phyloP scores from a whole-genome alignment of 352 stramenopile species.

The Phytophthora constricta region DNA sequence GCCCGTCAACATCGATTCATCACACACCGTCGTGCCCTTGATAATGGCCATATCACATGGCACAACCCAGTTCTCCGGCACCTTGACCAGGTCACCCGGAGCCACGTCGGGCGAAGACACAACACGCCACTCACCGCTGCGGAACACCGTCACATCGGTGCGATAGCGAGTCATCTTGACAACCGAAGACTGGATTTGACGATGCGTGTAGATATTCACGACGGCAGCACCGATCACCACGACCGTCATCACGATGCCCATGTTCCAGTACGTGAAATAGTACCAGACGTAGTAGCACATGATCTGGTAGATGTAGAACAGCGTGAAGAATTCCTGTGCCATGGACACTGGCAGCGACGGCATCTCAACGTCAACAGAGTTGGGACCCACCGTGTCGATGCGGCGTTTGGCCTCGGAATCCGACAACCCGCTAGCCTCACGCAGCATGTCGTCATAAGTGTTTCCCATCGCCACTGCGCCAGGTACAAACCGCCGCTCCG shows the following conservation, averaged over 20 bases:
- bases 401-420: constrained; percentile 13
- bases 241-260: constrained; percentile 40
- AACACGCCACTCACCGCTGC: constrained; percentile 38
- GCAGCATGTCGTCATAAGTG: constrained; percentile 28
- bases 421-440: constrained; percentile 6
- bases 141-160: constrained; percentile 56
- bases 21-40: constrained; percentile 44
- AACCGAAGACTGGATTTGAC: constrained; percentile 35
- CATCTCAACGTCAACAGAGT: constrained; percentile 41
- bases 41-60: constrained; percentile 58
- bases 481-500: constrained; percentile 31
- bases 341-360: constrained; percentile 32
- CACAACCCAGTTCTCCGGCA: constrained; percentile 47
- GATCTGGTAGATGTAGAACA: constrained; percentile 48
- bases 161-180: constrained; percentile 47
- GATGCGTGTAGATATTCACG: constrained; percentile 48
- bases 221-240: constrained; percentile 33
- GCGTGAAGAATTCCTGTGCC: constrained; percentile 35
- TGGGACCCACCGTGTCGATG: constrained; percentile 22
- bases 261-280: constrained; percentile 49
- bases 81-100: constrained; percentile 50
- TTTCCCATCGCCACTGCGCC: constrained; percentile 24
- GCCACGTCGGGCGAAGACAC: constrained; percentile 41
- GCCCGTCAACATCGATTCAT: constrained; percentile 57
- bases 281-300: constrained; percentile 57